phyloP scores from a whole-genome alignment of 208 protist species.

The Wallacemonas sp. region DNA sequence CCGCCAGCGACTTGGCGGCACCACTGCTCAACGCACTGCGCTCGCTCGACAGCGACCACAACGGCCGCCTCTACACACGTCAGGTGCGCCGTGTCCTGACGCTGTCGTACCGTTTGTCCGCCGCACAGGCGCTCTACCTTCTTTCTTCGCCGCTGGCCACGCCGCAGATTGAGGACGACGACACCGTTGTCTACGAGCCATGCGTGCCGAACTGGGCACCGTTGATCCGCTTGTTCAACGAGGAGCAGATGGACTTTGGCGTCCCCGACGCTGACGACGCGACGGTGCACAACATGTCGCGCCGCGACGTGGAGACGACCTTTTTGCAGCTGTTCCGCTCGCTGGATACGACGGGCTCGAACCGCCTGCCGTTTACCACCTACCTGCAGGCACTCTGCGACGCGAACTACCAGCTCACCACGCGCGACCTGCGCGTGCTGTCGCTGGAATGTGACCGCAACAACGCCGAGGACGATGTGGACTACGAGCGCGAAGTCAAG shows the following conservation, averaged over 20 bases:
- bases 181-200: slow-evolving; percentile 63
- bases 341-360: slow-evolving; percentile 57
- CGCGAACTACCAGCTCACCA: slow-evolving; percentile 81
- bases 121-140: slow-evolving; percentile 81
- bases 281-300: slow-evolving; percentile 84
- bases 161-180: slow-evolving; percentile 41
- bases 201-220: slow-evolving; percentile 59
- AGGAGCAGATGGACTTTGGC: slow-evolving; percentile 59
- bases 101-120: slow-evolving; percentile 60
- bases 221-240: slow-evolving; percentile 77
- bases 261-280: slow-evolving; percentile 32
- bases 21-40: slow-evolving; percentile 61
- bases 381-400: slow-evolving; percentile 66
- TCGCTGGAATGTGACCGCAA: slow-evolving; percentile 58
- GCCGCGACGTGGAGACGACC: slow-evolving; percentile 73
- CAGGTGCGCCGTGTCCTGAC: slow-evolving; percentile 53
- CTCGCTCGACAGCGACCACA: slow-evolving; percentile 40
- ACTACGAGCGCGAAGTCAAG: slow-evolving; percentile 75
- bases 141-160: slow-evolving; percentile 47
- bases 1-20: slow-evolving; percentile 32
- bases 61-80: slow-evolving; percentile 47
- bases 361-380: slow-evolving; percentile 60
- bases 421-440: slow-evolving; percentile 75
- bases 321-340: slow-evolving; percentile 79
- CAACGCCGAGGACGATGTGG: slow-evolving; percentile 47